Evolutionary conservation across 805 yeast genomes (phyloP), one percentile per base, ranked within the genome.

Genomic region (Zygoascus bituminiphila): DNA sequence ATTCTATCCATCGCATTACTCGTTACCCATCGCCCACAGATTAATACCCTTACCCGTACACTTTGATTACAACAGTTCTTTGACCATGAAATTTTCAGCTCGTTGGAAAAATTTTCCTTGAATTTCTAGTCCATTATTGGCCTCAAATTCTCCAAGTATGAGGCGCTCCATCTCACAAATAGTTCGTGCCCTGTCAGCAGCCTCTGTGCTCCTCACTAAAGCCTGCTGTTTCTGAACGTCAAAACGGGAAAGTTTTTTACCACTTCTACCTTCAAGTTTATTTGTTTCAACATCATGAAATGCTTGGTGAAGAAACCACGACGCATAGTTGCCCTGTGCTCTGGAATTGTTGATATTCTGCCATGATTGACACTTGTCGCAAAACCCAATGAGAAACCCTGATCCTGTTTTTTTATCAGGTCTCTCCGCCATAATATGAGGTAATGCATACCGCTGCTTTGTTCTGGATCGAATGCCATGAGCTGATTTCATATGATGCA

Each of bases 291-390:
- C 52, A 37, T 53, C 56, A 31, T 53, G 56, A 5, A 45, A 23
- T 2, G 56, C 54, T 33, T 53, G 56, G 38, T 53, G 56, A 5
- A 53, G 45, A 44, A 53, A 54, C 57, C 57, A 54, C 29, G 57
- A 49, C n/a, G 57, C 42, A 22, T 50, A 54, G 26, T 52, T 54
- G 31, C 50, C 44, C 4, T 33, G 42, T 2, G 47, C 49, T 12
- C 51, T 43, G n/a, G 53, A 46, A 46, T 45, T 54, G 33, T 51
- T 54, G 29, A 52, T 49, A 39, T 54, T 52, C 44, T 54, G 55
- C 57, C 57, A 54, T 17, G 53, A 42, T 36, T 52, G 55, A 41
- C 57, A 54, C 29, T 44, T 46, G 42, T 54, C 57, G 36, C 57
- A 54, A 26, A 42, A 54, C 4, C 55, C 57, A 33, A 52, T 54